These are phyloP conservation scores for Aspergillus sp. DNA, from an alignment of 2,329 filamentous ascomycete genomes.

Conservation along the genomic window DNA sequence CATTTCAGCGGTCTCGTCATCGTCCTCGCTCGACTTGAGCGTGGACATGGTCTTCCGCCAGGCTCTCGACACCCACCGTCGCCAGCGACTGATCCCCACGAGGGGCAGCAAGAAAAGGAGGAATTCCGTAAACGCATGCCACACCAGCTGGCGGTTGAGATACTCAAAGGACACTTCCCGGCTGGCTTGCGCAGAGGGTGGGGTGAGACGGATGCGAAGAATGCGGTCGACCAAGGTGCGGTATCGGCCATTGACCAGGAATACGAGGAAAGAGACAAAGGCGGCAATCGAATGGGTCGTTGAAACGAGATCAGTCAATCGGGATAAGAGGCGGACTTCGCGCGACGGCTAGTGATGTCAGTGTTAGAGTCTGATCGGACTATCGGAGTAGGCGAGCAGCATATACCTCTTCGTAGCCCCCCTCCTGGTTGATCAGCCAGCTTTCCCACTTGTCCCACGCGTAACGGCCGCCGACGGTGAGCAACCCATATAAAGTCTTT, in stretches of 20 bases:
- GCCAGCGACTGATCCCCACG: constrained; percentile 92
- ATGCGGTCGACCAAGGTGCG: constrained; percentile 85
- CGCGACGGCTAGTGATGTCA: constrained; percentile 39
- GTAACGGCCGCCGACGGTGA: constrained; percentile 86
- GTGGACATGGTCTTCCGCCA: constrained; percentile 77
- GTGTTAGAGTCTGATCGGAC: constrained; percentile 13
- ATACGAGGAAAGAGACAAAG: constrained; percentile 83
- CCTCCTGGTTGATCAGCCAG: constrained; percentile 74
- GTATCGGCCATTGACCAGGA: constrained; percentile 87
- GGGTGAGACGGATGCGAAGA: constrained; percentile 78
- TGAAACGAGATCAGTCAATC: constrained; percentile 66
- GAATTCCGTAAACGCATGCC: constrained; percentile 99
- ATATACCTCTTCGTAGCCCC: constrained; percentile 64
- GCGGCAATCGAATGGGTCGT: constrained; percentile 78
- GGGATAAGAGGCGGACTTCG: constrained; percentile 59
- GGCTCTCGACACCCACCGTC: constrained; percentile 80
- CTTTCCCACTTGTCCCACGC: constrained; percentile 90
- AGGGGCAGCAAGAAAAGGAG: constrained; percentile 94
- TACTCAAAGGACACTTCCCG: constrained; percentile 97
- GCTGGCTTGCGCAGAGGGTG: constrained; percentile 79
- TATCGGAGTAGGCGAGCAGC: not conserved
- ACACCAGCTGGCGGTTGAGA: constrained; percentile 93
- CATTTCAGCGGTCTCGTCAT: constrained; percentile 49
- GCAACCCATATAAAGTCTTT: constrained; percentile 77
- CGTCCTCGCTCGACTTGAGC: constrained; percentile 50